phyloP scores from a whole-genome alignment of 495 filamentous ascomycete genomes.

The Apiosordaria backusii region DNA sequence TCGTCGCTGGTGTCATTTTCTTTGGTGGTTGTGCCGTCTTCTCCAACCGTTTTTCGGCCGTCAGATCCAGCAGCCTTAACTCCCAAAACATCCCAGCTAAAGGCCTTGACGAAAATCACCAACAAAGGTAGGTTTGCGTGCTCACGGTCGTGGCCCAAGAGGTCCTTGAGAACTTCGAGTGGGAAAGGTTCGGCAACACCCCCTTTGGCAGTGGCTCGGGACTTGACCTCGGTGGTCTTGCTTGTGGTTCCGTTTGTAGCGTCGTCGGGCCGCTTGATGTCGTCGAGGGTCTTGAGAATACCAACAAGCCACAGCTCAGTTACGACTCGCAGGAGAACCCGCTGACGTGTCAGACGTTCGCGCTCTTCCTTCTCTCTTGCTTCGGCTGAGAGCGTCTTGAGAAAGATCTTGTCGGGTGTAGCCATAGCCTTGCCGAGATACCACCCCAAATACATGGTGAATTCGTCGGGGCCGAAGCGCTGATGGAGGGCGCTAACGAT shows the following conservation, averaged over 20 bases:
- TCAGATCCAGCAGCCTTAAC: constrained; percentile 65
- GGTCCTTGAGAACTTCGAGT: constrained; percentile 91
- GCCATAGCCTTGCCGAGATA: constrained; percentile 86
- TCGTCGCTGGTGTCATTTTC: constrained; percentile 41
- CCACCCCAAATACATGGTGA: constrained; percentile 90
- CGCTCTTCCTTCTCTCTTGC: constrained; percentile 93
- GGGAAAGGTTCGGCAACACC: constrained; percentile 80
- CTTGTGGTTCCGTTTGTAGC: constrained; percentile 55
- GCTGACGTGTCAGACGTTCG: constrained; percentile 81
- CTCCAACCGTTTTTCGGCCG: constrained; percentile 77
- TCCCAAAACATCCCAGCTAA: constrained; percentile 92
- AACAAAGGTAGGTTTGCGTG: constrained; percentile 87
- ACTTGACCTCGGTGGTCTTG: constrained; percentile 53
- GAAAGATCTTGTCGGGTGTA: constrained; percentile 80
- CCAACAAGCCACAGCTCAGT: constrained; percentile 97
- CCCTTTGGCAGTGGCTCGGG: constrained; percentile 49
- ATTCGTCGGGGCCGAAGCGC: constrained; percentile 86
- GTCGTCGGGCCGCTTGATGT: constrained; percentile 83
- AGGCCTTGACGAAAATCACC: constrained; percentile 92
- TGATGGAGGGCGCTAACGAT: constrained; percentile 93
- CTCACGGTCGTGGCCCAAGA: constrained; percentile 88
- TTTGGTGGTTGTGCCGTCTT: constrained; percentile 69
- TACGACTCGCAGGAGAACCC: constrained; percentile 79
- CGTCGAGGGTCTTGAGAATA: constrained; percentile 81
- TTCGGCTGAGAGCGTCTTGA: constrained; percentile 77